phyloP scores from a whole-genome alignment of 2,329 filamentous ascomycete species.

The Tolypocladium ophioglossoides region DNA sequence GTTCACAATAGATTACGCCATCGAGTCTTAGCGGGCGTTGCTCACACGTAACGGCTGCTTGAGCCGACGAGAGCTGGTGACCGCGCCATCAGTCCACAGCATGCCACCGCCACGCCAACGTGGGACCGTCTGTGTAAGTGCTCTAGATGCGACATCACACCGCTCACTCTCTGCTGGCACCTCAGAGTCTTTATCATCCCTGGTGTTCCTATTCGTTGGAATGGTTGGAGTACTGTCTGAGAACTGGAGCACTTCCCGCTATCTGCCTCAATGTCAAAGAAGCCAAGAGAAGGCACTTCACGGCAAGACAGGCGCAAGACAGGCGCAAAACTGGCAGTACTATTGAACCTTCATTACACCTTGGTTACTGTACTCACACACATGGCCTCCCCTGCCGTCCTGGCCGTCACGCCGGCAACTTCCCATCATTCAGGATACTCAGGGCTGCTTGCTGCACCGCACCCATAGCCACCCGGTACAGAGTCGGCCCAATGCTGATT shows the following conservation, averaged over 20 bases:
- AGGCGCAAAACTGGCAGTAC: too few species aligned
- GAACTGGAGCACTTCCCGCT: too few species aligned
- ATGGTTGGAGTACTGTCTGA: neutral
- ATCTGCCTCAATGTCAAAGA: too few species aligned
- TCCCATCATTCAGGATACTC: constrained; percentile 17
- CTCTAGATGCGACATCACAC: neutral
- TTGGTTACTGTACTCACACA: too few species aligned
- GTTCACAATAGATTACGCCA: neutral
- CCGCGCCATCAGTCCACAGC: neutral
- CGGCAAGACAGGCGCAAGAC: too few species aligned
- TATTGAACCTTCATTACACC: too few species aligned
- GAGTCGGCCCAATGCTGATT: constrained; percentile 41
- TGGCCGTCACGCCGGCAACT: neutral
- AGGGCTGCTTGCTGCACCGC: constrained; percentile 22
- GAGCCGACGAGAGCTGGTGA: neutral
- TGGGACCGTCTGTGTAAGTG: neutral
- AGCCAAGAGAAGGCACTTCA: too few species aligned
- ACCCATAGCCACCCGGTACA: constrained; percentile 30
- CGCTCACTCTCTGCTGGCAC: neutral
- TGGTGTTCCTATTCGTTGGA: neutral
- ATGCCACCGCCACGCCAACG: neutral
- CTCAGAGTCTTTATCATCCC: neutral
- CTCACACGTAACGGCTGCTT: neutral
- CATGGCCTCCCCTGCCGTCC: too few species aligned
- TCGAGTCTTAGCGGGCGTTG: neutral